These are phyloP conservation scores for Gloeostereum incarnatum DNA, from an alignment of 768 basidiomycete genomes.

Conservation along the genomic window DNA sequence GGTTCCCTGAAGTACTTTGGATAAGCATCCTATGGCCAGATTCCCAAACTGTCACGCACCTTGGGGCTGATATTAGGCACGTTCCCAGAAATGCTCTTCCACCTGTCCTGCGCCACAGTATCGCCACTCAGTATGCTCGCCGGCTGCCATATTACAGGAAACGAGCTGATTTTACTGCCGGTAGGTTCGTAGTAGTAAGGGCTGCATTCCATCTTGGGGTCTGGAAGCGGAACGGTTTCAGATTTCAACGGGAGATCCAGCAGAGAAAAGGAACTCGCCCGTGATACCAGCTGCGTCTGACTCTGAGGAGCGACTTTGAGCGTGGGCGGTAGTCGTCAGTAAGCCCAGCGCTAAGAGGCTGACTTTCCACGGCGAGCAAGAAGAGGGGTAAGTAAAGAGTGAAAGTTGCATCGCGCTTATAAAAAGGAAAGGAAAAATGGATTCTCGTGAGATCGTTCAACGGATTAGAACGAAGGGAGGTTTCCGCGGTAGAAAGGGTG, in stretches of 20 bases:
- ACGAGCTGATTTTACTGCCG: slow-evolving; percentile 18
- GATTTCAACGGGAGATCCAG: background rate
- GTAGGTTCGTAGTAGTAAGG: slow-evolving; percentile 32
- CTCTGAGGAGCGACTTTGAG: slow-evolving; percentile 21
- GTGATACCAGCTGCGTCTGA: slow-evolving; percentile 25
- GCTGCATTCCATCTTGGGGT: slow-evolving; percentile 27
- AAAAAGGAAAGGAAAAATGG: too few species aligned
- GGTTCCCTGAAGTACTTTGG: slow-evolving; percentile 6
- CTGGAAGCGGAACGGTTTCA: slow-evolving; percentile 11
- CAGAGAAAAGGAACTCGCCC: slow-evolving; percentile 15
- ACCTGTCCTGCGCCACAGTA: slow-evolving; percentile 30
- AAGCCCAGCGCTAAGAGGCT: too few species aligned
- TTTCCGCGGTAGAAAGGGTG: too few species aligned
- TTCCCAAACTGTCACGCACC: slow-evolving; percentile 12
- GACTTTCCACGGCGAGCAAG: too few species aligned
- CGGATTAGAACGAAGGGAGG: too few species aligned
- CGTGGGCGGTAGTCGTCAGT: too few species aligned
- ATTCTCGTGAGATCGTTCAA: too few species aligned
- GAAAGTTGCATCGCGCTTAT: too few species aligned
- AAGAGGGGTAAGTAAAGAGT: too few species aligned
- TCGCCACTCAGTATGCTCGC: slow-evolving; percentile 35
- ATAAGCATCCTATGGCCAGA: slow-evolving; percentile 12
- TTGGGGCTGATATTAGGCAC: slow-evolving; percentile 42
- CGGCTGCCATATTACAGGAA: slow-evolving; percentile 35
- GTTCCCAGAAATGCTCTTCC: slow-evolving; percentile 26